Percentiles rank a stretch among this genome's conserved stretches.
Conservation (phyloP, 2,329 filamentous ascomycete genomes). For the Hypoxylon sp. region DNA sequence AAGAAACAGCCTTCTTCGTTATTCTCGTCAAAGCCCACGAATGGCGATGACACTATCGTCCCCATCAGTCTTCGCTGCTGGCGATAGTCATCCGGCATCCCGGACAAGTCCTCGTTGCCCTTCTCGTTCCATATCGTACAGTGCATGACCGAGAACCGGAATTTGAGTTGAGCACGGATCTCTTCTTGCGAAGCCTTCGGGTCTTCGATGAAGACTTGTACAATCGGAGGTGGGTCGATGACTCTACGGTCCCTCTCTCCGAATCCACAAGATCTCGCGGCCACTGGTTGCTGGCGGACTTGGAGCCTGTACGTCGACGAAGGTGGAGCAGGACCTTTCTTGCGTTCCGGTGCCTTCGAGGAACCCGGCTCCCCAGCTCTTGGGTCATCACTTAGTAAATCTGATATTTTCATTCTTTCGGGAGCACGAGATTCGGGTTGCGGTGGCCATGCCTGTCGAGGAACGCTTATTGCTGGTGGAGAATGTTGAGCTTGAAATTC, state of each 20-base stretch:
- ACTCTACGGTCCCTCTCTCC: conserved; percentile 85
- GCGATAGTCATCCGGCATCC: conserved; percentile 78
- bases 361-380: conserved; percentile 35
- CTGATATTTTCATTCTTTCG: conserved; percentile 52
- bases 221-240: conserved; percentile 86
- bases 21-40: conserved; percentile 80
- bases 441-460: conserved; percentile 44
- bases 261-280: conserved; percentile 84
- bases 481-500: conserved; percentile 39
- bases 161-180: conserved; percentile 63
- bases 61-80: conserved; percentile 84
- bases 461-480: conserved; percentile 38
- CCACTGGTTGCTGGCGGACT: conserved; percentile 82
- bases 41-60: conserved; percentile 80
- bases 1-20: conserved; percentile 84
- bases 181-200: conserved; percentile 68
- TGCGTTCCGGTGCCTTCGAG: conserved; percentile 45
- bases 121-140: conserved; percentile 81
- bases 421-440: conserved; percentile 46
- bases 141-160: conserved; percentile 78
- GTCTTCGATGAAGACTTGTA: conserved; percentile 77
- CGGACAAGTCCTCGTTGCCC: conserved; percentile 75
- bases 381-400: conserved; percentile 49
- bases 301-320: conserved; percentile 61
- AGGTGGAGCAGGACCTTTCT: conserved; percentile 29